Evolutionary conservation across 73 alveolate species (phyloP), one percentile per base, ranked within the genome.

Genomic region (Stentor roeselii): DNA sequence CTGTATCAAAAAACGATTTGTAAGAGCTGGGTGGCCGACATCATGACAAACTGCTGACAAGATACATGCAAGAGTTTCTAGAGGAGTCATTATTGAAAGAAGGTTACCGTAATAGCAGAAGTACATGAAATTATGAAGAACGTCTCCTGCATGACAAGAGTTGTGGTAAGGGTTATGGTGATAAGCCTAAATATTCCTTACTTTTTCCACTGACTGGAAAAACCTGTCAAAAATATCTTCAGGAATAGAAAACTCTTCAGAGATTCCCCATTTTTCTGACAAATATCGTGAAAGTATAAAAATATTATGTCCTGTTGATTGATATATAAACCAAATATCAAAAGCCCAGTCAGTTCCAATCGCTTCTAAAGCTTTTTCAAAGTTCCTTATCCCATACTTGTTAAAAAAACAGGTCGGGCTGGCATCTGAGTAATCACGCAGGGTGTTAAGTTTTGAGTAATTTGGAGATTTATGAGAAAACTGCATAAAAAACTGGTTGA

Each of bases 41-140:
- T 87, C 93, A 77, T 87, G 93, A n/a, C 91, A 85, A 3, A 82
- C 27, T 3, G 92, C 93, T 11, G 91, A 87, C 27, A 87, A 42
- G 11, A 87, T 67, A 1, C 80, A 39, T 41, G 88, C 61, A 34
- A 87, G 59, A 31, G 82, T 58, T 41, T 84, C 91, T n/a, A 87
- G 60, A 74, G 89, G 91, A 27, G 77, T 67, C 84, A 76, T 21
- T 21, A 27, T 67, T 67, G 21, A 14, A 21, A 67, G 41, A 67
- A 67, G 37, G 15, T 67, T 40, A 2, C 80, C 80, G 34, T 67
- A 21, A 1, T 0, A 27, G 37, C 50, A n/a, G 14, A 67, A 67
- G 34, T 21, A 67, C 14, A 67, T 15, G 27, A 67, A 21, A 21
- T 21, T 67, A 40, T 67, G 80, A 1, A 67, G 42, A 1, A 67